phyloP scores from a whole-genome alignment of 176 grass and related monocot species.

The Zoysia japonica region DNA sequence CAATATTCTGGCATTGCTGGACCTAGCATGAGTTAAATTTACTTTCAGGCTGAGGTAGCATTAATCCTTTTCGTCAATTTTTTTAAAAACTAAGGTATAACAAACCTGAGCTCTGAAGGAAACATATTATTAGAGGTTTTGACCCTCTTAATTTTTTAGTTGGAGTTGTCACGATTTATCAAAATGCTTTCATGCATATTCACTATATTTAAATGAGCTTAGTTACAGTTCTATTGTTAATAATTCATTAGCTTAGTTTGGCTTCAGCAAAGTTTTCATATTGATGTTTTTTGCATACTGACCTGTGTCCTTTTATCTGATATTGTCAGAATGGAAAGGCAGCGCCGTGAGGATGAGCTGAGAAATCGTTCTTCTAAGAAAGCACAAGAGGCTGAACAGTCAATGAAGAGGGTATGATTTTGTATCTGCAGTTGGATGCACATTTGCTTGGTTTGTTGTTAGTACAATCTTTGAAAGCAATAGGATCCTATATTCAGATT shows the following conservation, averaged over 20 bases:
- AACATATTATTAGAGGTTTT: background rate
- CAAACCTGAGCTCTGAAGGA: background rate
- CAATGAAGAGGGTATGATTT: conserved; percentile 60
- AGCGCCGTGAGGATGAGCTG: conserved; percentile 78
- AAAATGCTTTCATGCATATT: background rate
- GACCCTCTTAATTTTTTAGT: background rate
- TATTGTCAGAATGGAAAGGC: conserved; percentile 82
- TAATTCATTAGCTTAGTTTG: conserved; percentile 8
- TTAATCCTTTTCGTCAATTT: background rate
- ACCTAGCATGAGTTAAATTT: background rate
- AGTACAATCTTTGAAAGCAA: conserved; percentile 12
- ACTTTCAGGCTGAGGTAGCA: conserved; percentile 1
- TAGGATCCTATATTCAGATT: background rate
- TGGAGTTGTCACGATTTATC: background rate
- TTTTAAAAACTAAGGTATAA: background rate
- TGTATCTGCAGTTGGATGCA: background rate
- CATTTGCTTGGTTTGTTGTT: conserved; percentile 14
- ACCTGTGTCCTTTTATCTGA: conserved; percentile 20
- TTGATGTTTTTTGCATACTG: conserved; percentile 15
- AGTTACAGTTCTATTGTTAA: conserved; percentile 16
- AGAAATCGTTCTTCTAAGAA: conserved; percentile 83
- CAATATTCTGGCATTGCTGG: conserved; percentile 6
- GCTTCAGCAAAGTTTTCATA: conserved; percentile 3
- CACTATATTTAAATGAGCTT: background rate
- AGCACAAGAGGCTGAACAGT: conserved; percentile 70